Conservation (phyloP, 2,329 filamentous ascomycete genomes). For the Trichoderma asperellum region DNA sequence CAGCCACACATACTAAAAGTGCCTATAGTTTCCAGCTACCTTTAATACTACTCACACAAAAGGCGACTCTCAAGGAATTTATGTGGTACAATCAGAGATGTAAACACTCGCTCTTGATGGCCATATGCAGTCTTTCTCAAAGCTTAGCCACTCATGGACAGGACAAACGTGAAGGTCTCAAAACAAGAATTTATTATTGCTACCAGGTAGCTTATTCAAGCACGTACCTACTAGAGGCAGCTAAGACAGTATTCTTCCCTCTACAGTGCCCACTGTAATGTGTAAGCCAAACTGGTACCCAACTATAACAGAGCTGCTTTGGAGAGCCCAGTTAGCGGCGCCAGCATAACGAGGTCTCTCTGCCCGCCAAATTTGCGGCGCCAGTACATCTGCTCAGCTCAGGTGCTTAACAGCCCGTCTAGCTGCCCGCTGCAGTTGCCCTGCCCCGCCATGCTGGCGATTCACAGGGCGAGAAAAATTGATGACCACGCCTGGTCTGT, state of each 20-base stretch:
- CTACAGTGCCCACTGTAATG: neutral
- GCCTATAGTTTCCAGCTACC: neutral
- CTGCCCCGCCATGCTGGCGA: constrained; percentile 45
- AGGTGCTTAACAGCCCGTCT: constrained; percentile 15
- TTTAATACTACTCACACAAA: neutral
- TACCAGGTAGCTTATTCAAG: no score
- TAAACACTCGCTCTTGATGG: neutral
- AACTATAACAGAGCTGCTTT: neutral
- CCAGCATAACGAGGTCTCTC: neutral
- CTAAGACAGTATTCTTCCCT: neutral
- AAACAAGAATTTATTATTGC: neutral
- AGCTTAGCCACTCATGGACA: no score
- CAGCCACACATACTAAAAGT: neutral
- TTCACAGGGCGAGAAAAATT: constrained; percentile 47
- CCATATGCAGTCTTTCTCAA: no score
- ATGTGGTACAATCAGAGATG: neutral
- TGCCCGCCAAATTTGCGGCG: neutral
- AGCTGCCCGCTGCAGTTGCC: constrained; percentile 12
- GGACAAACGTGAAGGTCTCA: neutral
- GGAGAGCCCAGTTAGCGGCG: neutral
- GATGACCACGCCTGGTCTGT: constrained; percentile 42
- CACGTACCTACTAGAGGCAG: no score
- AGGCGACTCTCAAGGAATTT: neutral
- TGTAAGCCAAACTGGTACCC: neutral
- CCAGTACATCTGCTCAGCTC: neutral